Conservation (phyloP, 139 green algal species). For the Klebsormidium nitens region DNA sequence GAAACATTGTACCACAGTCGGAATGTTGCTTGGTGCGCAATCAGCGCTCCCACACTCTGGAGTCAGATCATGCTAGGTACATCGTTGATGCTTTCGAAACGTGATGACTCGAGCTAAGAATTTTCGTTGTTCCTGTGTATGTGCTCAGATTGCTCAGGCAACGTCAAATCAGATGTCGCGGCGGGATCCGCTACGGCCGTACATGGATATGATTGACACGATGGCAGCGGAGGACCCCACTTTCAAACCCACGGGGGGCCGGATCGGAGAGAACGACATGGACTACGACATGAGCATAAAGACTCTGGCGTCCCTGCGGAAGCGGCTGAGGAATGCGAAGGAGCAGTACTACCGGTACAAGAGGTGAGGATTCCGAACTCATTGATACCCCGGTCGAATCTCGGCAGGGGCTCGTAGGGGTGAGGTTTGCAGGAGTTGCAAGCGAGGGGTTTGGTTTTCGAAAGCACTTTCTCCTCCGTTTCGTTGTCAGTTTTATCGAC, state of each 20-base stretch:
- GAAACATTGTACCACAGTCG: background rate
- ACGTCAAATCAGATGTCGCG: slow-evolving; percentile 62
- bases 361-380: slow-evolving; percentile 15
- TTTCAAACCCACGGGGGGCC: slow-evolving; percentile 36
- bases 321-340: slow-evolving; percentile 20
- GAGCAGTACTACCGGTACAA: slow-evolving; percentile 37
- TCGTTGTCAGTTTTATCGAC: too few species aligned
- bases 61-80: background rate
- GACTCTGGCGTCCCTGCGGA: slow-evolving; percentile 49
- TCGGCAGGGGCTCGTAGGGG: too few species aligned
- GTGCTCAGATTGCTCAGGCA: slow-evolving; percentile 28
- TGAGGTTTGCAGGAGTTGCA: too few species aligned
- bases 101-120: background rate
- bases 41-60: background rate
- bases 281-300: slow-evolving; percentile 45
- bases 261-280: slow-evolving; percentile 43
- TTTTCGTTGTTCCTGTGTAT: background rate
- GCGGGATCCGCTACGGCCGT: slow-evolving; percentile 58
- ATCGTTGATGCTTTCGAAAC: background rate
- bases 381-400: too few species aligned
- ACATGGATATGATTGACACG: slow-evolving; percentile 68
- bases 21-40: background rate
- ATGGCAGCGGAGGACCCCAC: slow-evolving; percentile 23
- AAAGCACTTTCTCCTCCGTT: too few species aligned
- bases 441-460: too few species aligned